Conservation (phyloP, 345 rosid species). For the Mallotus nudiflorus region DNA sequence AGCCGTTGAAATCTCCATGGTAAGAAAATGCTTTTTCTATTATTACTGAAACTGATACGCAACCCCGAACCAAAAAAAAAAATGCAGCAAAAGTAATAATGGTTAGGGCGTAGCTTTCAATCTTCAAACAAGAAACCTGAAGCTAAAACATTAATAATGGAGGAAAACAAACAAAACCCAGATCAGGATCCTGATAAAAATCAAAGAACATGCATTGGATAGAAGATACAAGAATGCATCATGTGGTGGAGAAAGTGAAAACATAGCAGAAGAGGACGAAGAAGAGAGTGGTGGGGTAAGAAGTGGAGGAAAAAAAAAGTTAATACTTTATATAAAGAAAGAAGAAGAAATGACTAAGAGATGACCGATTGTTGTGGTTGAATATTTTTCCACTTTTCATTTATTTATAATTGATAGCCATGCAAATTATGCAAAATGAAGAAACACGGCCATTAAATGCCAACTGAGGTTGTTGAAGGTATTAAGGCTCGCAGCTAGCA, state of each 20-base stretch:
- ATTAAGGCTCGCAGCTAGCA: background rate
- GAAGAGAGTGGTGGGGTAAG: background rate
- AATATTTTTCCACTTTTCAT: background rate
- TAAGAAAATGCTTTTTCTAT: no score
- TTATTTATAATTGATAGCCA: background rate
- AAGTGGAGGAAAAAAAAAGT: background rate
- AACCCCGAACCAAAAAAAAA: background rate
- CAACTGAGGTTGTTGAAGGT: constrained; percentile 2
- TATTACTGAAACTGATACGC: no score
- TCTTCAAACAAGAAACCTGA: background rate
- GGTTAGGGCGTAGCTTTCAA: background rate
- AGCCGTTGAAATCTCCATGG: constrained; percentile 36
- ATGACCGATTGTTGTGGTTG: background rate
- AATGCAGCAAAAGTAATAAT: background rate
- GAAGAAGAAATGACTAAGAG: background rate
- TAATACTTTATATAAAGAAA: background rate
- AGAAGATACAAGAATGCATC: background rate
- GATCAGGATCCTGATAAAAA: background rate
- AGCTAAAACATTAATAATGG: background rate
- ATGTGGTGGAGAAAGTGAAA: background rate
- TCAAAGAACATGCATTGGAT: background rate
- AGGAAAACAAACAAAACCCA: background rate
- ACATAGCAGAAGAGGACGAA: background rate
- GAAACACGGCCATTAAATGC: constrained; percentile 20
- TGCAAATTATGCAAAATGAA: background rate